Percentiles rank a stretch among this genome's conserved stretches.
Conservation (phyloP, 495 filamentous ascomycete species). For the Aspergillus nidulans region DNA sequence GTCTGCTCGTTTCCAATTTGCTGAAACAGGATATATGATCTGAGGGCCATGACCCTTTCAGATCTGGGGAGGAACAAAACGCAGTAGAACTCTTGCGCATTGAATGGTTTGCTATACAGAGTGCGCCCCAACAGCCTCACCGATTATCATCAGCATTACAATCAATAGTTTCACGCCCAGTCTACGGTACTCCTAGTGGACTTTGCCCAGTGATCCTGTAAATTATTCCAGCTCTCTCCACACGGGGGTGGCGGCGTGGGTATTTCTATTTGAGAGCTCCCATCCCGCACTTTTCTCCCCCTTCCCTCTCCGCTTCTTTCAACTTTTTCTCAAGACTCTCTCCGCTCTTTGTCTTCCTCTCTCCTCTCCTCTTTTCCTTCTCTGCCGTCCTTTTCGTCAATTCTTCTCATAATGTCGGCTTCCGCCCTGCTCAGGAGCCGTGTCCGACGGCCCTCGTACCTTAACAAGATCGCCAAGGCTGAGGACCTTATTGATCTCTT, state of each 20-base stretch:
- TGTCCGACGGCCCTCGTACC: conserved; percentile 67
- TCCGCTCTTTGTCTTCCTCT: background rate
- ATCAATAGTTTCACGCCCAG: background rate
- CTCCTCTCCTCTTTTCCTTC: too few relatives aligned
- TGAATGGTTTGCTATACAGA: background rate
- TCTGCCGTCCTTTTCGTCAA: background rate
- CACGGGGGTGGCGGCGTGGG: conserved; percentile 10
- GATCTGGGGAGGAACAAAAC: background rate
- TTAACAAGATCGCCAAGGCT: conserved; percentile 73
- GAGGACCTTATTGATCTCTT: conserved; percentile 78
- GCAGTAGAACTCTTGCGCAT: background rate
- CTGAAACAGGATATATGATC: background rate
- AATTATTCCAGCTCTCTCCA: conserved; percentile 4
- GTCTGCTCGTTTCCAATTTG: background rate
- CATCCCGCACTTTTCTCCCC: conserved; percentile 5
- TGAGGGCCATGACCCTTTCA: background rate
- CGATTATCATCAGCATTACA: background rate
- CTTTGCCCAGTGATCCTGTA: background rate
- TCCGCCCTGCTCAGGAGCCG: conserved; percentile 74
- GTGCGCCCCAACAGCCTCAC: background rate
- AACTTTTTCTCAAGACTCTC: conserved; percentile 12
- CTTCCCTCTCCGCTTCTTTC: background rate
- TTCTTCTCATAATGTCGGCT: conserved; percentile 41
- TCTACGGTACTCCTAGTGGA: background rate
- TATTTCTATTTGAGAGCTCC: conserved; percentile 24